A percentile compares a stretch with the other conserved stretches of the same genome.
These are phyloP conservation scores for Colletotrichum trifolii DNA, from an alignment of 2,329 filamentous ascomycete species.

Conservation along the genomic window DNA sequence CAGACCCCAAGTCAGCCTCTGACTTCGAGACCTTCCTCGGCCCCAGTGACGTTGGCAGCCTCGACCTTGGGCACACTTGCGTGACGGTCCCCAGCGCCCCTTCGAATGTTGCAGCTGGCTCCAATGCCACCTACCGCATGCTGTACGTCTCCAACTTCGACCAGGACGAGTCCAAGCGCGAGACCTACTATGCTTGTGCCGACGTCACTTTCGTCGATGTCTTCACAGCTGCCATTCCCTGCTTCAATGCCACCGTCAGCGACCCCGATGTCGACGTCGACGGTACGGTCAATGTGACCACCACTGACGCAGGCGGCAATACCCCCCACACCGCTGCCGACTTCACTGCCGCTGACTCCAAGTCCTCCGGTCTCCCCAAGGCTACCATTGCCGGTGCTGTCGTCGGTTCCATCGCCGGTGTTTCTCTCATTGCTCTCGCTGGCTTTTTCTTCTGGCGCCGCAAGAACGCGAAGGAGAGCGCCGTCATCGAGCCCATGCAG, in stretches of 20 bases:
- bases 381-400: conserved; percentile 82
- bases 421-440: conserved; percentile 68
- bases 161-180: conserved; percentile 50
- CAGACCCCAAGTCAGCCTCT: conserved; percentile 52
- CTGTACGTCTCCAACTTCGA: conserved; percentile 57
- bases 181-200: conserved; percentile 62
- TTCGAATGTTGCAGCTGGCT: conserved; percentile 49
- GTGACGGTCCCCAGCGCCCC: conserved; percentile 51
- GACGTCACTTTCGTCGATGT: conserved; percentile 57
- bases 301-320: conserved; percentile 29
- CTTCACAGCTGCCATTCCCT: conserved; percentile 49
- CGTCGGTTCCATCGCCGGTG: conserved; percentile 74
- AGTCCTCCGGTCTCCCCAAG: conserved; percentile 61
- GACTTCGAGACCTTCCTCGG: conserved; percentile 55
- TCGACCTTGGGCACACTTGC: conserved; percentile 60
- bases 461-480: conserved; percentile 40
- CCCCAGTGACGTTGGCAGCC: conserved; percentile 47
- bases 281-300: conserved; percentile 36
- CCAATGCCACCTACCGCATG: conserved; percentile 61
- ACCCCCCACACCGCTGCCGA: conserved; percentile 39
- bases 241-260: conserved; percentile 56
- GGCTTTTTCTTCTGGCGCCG: conserved; percentile 65
- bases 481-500: conserved; percentile 31
- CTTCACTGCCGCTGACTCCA: conserved; percentile 40
- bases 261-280: conserved; percentile 41